Base-by-base conservation (phyloP, 2,329 filamentous ascomycete species). In the Ophiognomonia clavigignenti-juglandacearum region DNA sequence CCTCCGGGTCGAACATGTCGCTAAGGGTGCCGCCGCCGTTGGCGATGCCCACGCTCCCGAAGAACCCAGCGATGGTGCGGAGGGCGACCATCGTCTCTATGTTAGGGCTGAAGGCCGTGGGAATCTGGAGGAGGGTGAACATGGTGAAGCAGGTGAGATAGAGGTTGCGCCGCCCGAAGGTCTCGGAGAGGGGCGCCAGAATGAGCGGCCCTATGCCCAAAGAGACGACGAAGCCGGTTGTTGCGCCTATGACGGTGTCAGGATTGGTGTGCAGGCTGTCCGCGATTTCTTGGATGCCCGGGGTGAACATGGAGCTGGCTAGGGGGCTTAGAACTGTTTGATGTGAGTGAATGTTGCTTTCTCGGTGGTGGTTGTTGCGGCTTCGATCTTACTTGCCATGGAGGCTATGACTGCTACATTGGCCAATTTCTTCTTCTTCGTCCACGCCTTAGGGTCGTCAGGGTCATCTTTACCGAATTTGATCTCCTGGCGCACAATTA, bases 261-360 rank as follows among this genome's bases (percentile, higher is more conserved):
- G 43, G 35, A 11, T 35, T 49, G 38, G 40, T 49, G 4, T 20
- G 16, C 3, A 48, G 46, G 13, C 34, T 40, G 6, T 49, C 41
- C 14, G 46, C 49, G 19, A 51, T 51, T 3, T 43, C 39, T 20
- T 38, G 34, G 14, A 51, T 48, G 1, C 45, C 49, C 4, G 49
- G 49, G 1, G 46, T 48, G 38, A 51, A 51, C 46, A 51, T 51
- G 27, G 49, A 51, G 41, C 49, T 51, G n/a, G 49, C 49, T 8
- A 51, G 45, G 7, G 49, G 49, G 18, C 41, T 51, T 14, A 51
- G 38, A 14, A 51, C 43, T 46, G 18, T 13, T 9, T 8, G n/a
- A 4, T 7, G 16, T 46, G n/a, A 46, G 36, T 31, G n/a, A n/a
- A 31, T n/a, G 13, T 16, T 16, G 29, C 9, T 9, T 16, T 6